These are phyloP conservation scores for Chaetomiaceae sp. DNA, from an alignment of 2,329 filamentous ascomycete genomes.

Conservation along the genomic window DNA sequence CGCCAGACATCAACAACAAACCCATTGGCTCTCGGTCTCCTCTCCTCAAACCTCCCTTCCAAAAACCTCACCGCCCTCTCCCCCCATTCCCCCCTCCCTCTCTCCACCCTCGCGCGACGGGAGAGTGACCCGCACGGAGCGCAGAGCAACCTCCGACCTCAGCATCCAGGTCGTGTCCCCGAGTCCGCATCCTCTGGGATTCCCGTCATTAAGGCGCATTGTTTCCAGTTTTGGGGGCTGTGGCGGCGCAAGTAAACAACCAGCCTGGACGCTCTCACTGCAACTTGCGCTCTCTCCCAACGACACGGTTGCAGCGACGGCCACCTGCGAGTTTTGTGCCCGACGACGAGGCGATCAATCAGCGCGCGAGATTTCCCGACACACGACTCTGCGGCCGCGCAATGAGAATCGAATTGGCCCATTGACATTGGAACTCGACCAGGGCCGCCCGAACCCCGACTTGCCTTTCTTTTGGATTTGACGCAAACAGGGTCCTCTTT, in stretches of 20 bases:
- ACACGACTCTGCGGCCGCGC: conserved; percentile 36
- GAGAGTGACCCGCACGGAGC: conserved; percentile 12
- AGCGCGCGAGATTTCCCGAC: conserved; percentile 15
- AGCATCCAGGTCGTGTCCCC: conserved; percentile 12
- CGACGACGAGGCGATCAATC: conserved; percentile 9
- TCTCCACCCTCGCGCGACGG: conserved; percentile 10
- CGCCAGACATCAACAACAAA: conserved; percentile 7
- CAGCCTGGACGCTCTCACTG: too few relatives aligned
- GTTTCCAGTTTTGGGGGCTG: conserved; percentile 5
- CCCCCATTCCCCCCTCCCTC: conserved; percentile 7
- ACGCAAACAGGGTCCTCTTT: conserved; percentile 15
- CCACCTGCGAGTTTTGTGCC: conserved; percentile 1
- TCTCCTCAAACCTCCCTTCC: conserved; percentile 8
- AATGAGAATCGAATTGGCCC: conserved; percentile 40
- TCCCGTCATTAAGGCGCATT: conserved; percentile 16
- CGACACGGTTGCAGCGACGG: not conserved
- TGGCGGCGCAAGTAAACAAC: conserved; percentile 25
- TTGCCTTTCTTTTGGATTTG: conserved; percentile 1
- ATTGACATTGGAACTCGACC: conserved; percentile 18
- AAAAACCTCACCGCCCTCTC: conserved; percentile 18
- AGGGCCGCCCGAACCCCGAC: not conserved
- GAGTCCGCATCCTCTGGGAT: conserved; percentile 8
- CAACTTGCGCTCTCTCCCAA: conserved; percentile 11
- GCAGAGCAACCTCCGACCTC: conserved; percentile 3
- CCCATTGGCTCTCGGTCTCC: conserved; percentile 13